phyloP scores from a whole-genome alignment of 2,329 filamentous ascomycete species.

The Epichloe typhina region DNA sequence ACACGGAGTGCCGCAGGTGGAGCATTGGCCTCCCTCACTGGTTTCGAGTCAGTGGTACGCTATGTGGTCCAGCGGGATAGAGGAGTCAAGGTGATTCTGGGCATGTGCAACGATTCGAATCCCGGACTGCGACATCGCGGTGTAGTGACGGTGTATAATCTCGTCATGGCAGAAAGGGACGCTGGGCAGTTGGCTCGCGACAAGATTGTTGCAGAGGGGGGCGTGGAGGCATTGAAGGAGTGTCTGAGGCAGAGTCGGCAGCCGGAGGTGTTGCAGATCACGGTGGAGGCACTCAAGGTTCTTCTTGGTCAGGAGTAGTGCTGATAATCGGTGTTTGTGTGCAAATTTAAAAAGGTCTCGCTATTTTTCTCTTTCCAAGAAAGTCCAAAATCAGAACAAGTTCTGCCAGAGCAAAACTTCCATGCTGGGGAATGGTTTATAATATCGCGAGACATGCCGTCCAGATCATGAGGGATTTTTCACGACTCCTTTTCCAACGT shows the following conservation, averaged over 20 bases:
- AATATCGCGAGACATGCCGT: too few species aligned
- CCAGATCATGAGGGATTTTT: neutral
- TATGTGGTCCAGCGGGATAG: conserved; percentile 58
- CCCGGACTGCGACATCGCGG: conserved; percentile 61
- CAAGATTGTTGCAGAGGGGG: conserved; percentile 49
- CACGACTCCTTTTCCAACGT: neutral
- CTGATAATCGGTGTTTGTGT: neutral
- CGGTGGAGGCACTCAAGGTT: conserved; percentile 60
- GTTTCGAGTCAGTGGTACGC: conserved; percentile 60
- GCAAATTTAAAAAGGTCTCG: neutral
- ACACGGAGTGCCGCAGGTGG: conserved; percentile 79
- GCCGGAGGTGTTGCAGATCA: conserved; percentile 56
- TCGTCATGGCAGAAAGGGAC: conserved; percentile 54
- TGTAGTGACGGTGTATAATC: conserved; percentile 60
- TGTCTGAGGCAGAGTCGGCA: conserved; percentile 56
- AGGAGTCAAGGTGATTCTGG: conserved; percentile 67
- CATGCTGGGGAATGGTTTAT: neutral
- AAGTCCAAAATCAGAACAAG: too few species aligned
- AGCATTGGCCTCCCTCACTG: conserved; percentile 71
- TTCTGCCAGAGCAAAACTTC: neutral
- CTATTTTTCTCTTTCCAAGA: too few species aligned
- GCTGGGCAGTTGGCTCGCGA: conserved; percentile 47
- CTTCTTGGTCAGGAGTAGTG: conserved; percentile 32
- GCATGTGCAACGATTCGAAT: conserved; percentile 59
- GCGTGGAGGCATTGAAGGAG: conserved; percentile 54